Evolutionary conservation across 2,329 filamentous ascomycete species (phyloP).

Genomic region (Penicillium olsonii): DNA sequence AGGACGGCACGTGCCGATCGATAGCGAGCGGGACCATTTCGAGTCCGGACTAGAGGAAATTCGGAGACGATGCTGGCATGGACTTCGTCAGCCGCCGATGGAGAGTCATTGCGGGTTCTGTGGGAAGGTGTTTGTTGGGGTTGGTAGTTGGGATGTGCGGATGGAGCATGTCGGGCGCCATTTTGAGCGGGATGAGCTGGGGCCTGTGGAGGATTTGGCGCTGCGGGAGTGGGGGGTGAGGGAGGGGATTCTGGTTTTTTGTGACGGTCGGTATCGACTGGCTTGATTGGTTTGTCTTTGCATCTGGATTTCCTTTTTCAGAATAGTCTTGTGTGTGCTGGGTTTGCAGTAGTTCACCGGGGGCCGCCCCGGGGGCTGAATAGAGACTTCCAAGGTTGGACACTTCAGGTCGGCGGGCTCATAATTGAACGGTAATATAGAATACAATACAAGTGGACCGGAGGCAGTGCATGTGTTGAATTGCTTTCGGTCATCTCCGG

Average conservation of each 20-base stretch:
- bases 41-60: conserved; percentile 59
- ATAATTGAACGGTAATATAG: too few species aligned
- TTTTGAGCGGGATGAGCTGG: conserved; percentile 61
- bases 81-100: conserved; percentile 63
- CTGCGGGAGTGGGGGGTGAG: conserved; percentile 42
- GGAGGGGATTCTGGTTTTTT: conserved; percentile 33
- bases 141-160: conserved; percentile 71
- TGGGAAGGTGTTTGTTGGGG: conserved; percentile 58
- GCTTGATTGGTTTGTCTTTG: conserved; percentile 16
- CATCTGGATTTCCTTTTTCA: not conserved
- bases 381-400: too few species aligned
- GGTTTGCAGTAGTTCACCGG: too few species aligned
- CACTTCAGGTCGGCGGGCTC: too few species aligned
- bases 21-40: conserved; percentile 37
- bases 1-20: conserved; percentile 33
- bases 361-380: too few species aligned
- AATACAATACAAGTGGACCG: too few species aligned
- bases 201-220: conserved; percentile 41
- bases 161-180: conserved; percentile 89
- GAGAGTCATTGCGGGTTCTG: conserved; percentile 66
- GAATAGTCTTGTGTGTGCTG: not conserved
- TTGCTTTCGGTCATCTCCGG: too few species aligned
- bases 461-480: too few species aligned
- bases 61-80: conserved; percentile 60
- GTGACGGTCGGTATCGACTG: conserved; percentile 25